Conservation (phyloP, 192 early-diverging fungal genomes). For the Gamsiella multidivaricata region DNA sequence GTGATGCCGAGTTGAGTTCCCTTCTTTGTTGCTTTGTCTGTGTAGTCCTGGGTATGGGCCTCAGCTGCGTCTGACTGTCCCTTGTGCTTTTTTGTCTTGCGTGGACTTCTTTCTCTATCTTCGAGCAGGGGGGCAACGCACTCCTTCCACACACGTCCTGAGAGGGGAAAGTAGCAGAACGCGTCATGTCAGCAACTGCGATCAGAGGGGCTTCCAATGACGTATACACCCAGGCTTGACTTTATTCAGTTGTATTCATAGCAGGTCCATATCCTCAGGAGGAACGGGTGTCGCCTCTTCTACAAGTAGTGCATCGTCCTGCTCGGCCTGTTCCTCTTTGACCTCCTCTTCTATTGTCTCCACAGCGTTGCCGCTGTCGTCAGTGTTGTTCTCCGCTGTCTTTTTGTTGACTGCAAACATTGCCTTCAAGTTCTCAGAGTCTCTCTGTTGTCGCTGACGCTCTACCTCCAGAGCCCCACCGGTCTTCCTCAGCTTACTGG, state of each 20-base stretch:
- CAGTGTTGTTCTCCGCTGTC: too few species aligned
- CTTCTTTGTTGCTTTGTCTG: too few species aligned
- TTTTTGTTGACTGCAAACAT: too few species aligned
- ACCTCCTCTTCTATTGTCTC: too few species aligned
- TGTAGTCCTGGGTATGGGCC: too few species aligned
- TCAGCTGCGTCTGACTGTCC: not conserved
- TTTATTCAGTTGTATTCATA: too few species aligned
- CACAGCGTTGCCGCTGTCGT: too few species aligned
- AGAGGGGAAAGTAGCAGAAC: not conserved
- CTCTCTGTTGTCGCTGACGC: conserved; percentile 73
- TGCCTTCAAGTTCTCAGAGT: conserved; percentile 69
- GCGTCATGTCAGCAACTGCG: conserved; percentile 10
- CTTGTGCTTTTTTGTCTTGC: conserved; percentile 2
- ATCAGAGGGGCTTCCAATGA: not conserved
- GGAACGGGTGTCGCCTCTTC: too few species aligned
- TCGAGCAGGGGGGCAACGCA: too few species aligned
- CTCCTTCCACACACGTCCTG: not conserved
- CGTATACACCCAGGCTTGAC: too few species aligned
- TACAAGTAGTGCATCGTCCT: not conserved
- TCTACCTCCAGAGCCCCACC: conserved; percentile 82
- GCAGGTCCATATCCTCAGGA: too few species aligned
- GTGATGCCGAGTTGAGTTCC: too few species aligned
- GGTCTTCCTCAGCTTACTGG: conserved; percentile 76
- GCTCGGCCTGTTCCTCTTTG: not conserved
- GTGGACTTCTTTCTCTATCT: conserved; percentile 2